A percentile compares a stretch with the other conserved stretches of the same genome.
These are phyloP conservation scores for Lachnellula occidentalis DNA, from an alignment of 2,329 filamentous ascomycete species.

Conservation along the genomic window DNA sequence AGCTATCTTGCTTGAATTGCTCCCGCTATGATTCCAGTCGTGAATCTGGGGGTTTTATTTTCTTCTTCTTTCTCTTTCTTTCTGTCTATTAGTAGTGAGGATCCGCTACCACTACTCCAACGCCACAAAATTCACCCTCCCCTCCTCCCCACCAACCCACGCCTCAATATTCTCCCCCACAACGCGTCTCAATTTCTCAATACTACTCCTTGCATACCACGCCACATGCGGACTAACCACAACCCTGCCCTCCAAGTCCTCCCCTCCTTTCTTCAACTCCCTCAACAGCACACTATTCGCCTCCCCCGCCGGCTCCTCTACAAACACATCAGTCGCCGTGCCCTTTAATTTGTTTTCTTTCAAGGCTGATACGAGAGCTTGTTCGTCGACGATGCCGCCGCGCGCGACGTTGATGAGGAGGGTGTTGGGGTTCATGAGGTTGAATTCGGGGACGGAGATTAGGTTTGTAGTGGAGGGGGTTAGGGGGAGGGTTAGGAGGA, in stretches of 20 bases:
- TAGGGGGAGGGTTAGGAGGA: slow-evolving; percentile 20
- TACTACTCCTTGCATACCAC: slow-evolving; percentile 45
- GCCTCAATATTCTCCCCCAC: slow-evolving; percentile 43
- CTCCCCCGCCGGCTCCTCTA: slow-evolving; percentile 37
- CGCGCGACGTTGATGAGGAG: slow-evolving; percentile 30
- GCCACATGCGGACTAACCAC: slow-evolving; percentile 48
- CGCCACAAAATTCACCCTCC: slow-evolving; percentile 12
- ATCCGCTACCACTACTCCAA: background rate
- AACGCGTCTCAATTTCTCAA: slow-evolving; percentile 39
- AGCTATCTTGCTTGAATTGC: too few relatives aligned
- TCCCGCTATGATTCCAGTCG: too few relatives aligned
- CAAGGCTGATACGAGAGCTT: slow-evolving; percentile 27
- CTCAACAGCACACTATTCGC: slow-evolving; percentile 17
- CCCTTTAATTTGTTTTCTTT: slow-evolving; percentile 23
- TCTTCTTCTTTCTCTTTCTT: too few relatives aligned
- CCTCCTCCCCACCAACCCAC: slow-evolving; percentile 33
- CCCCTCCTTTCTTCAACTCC: slow-evolving; percentile 15
- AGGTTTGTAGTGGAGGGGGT: slow-evolving; percentile 21
- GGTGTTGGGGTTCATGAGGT: slow-evolving; percentile 17
- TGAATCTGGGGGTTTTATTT: too few relatives aligned
- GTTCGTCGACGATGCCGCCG: slow-evolving; percentile 30
- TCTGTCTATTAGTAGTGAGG: too few relatives aligned
- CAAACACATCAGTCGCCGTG: slow-evolving; percentile 31
- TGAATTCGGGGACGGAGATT: slow-evolving; percentile 23
- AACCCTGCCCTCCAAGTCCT: slow-evolving; percentile 40